Evolutionary conservation across 164 flowering plant species (phyloP).

Genomic region (Umbilicus rupestris): DNA sequence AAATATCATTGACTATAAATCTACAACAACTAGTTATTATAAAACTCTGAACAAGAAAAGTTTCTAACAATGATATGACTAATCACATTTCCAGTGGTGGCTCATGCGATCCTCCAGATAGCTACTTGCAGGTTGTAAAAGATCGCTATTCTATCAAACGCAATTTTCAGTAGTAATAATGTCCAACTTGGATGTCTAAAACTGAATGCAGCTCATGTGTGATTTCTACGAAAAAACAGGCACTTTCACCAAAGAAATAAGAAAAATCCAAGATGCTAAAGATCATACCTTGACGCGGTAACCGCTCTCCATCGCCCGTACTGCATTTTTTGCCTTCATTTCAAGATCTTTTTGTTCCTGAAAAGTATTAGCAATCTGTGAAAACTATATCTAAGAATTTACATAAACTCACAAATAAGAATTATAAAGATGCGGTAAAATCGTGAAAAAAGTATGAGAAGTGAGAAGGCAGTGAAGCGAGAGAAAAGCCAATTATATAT

Average conservation of each 20-base stretch:
- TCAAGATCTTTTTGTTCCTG: constrained; percentile 8
- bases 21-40: neutral
- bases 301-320: neutral
- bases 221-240: neutral
- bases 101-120: no score
- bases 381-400: neutral
- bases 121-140: neutral
- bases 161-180: neutral
- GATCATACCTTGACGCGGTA: constrained; percentile 1
- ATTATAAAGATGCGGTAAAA: neutral
- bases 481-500: neutral
- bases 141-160: neutral
- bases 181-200: neutral
- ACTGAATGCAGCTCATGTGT: neutral
- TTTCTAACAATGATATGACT: neutral
- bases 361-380: neutral
- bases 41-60: neutral
- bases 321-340: constrained; percentile 1
- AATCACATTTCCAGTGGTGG: no score
- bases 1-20: neutral
- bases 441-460: neutral
- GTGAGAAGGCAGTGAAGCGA: neutral
- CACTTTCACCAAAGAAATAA: neutral
- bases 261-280: neutral
- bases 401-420: neutral